These are phyloP conservation scores for Solanum clarkiae DNA, from an alignment of 257 asterid species.

Conservation along the genomic window DNA sequence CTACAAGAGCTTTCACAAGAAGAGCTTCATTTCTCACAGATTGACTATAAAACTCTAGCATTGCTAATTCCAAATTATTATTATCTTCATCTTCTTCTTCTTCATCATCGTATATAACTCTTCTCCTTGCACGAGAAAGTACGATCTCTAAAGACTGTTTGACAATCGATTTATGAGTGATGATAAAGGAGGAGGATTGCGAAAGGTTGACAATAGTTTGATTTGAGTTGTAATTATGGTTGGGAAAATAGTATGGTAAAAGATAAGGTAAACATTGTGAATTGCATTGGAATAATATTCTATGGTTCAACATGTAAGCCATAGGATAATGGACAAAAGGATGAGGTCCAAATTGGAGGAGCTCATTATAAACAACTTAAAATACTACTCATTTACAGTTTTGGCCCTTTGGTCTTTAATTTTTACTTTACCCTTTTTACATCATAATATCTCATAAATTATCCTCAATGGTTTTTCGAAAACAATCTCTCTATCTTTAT, in stretches of 20 bases:
- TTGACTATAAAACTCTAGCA: slow-evolving; percentile 41
- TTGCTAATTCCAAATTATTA: slow-evolving; percentile 41
- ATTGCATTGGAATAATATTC: slow-evolving; percentile 5
- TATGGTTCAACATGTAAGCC: slow-evolving; percentile 19
- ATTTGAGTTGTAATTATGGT: neutral
- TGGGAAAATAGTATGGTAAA: slow-evolving; percentile 2
- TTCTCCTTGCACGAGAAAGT: slow-evolving; percentile 25
- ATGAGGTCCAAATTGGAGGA: neutral
- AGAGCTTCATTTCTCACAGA: slow-evolving; percentile 43
- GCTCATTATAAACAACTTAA: neutral
- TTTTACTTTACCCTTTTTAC: no score
- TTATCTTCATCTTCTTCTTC: slow-evolving; percentile 32
- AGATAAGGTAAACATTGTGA: slow-evolving; percentile 12
- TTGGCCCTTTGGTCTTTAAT: no score
- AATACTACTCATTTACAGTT: no score
- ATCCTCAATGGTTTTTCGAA: no score
- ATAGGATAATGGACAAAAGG: neutral
- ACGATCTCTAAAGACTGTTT: neutral
- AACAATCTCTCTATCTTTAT: no score
- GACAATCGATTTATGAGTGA: neutral
- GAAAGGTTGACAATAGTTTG: neutral
- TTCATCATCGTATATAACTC: slow-evolving; percentile 14
- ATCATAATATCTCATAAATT: no score
- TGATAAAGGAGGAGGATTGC: neutral
- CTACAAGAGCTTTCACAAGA: slow-evolving; percentile 43